A percentile compares a stretch with the other conserved stretches of the same genome.
Evolutionary conservation across 768 basidiomycete species (phyloP).

Genomic region (Lactarius deliciosus): DNA sequence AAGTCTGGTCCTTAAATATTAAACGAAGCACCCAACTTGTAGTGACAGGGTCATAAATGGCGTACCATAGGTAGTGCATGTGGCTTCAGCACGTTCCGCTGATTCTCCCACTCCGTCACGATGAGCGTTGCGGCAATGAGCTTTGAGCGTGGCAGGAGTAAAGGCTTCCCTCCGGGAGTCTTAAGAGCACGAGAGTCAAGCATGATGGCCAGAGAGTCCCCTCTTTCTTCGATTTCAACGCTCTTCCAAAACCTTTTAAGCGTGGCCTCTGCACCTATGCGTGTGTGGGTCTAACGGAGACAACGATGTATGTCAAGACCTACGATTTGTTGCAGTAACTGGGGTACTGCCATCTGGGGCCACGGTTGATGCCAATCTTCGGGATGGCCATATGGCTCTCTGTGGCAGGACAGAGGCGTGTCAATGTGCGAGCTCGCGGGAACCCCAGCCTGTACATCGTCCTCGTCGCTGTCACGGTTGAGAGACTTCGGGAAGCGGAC

Average conservation of each 20-base stretch:
- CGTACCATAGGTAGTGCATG: constrained; percentile 89
- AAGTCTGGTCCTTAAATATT: constrained; percentile 58
- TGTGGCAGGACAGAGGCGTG: not conserved
- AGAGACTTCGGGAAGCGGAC: not conserved
- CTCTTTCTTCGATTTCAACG: constrained; percentile 69
- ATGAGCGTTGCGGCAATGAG: constrained; percentile 77
- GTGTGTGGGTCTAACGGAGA: constrained; percentile 8
- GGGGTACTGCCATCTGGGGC: constrained; percentile 43
- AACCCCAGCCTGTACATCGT: not conserved
- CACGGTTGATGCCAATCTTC: constrained; percentile 6
- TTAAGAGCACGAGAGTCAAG: constrained; percentile 84
- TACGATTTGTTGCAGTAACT: constrained; percentile 66
- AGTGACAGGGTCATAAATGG: not conserved
- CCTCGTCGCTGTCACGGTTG: not conserved
- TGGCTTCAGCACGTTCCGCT: constrained; percentile 79
- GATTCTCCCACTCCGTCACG: constrained; percentile 96
- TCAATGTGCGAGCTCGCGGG: not conserved
- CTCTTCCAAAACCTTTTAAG: constrained; percentile 93
- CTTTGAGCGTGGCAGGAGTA: constrained; percentile 71
- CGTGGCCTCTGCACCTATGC: constrained; percentile 78
- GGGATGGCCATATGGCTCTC: not conserved
- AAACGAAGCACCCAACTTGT: constrained; percentile 18
- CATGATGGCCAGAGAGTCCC: constrained; percentile 56
- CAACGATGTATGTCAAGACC: constrained; percentile 27
- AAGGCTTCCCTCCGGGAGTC: constrained; percentile 78